Percentiles rank a stretch among this genome's conserved stretches.
Conservation (phyloP, 176 grass and related monocot species). For the Ensete ventricosum region DNA sequence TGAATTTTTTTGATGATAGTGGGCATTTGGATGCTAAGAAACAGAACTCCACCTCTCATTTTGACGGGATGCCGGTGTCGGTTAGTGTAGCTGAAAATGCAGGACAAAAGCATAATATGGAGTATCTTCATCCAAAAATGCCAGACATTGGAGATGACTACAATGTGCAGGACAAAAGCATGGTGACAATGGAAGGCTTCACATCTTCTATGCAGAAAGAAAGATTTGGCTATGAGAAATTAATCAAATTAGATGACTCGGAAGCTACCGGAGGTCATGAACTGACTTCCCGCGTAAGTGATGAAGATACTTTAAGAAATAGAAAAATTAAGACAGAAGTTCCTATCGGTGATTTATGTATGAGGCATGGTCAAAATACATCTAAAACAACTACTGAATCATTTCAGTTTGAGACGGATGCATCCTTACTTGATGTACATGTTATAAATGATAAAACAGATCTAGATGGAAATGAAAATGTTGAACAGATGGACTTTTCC, state of each 20-base stretch:
- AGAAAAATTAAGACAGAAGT: constrained; percentile 26
- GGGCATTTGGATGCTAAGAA: neutral
- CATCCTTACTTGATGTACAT: constrained; percentile 21
- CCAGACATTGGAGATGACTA: constrained; percentile 3
- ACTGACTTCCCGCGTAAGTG: neutral
- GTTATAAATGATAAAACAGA: constrained; percentile 46
- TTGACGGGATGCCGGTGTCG: neutral
- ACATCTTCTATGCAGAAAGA: constrained; percentile 20
- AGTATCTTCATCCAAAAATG: neutral
- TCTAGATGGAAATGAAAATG: constrained; percentile 6
- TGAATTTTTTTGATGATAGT: neutral
- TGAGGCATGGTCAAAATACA: constrained; percentile 5
- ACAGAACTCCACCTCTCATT: neutral
- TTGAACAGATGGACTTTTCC: constrained; percentile 13
- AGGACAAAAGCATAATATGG: neutral
- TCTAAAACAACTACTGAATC: constrained; percentile 25
- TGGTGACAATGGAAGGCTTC: constrained; percentile 32
- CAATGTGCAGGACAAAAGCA: constrained; percentile 29
- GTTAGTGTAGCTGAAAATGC: neutral
- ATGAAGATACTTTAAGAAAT: constrained; percentile 23
- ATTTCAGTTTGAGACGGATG: constrained; percentile 32
- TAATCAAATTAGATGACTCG: neutral
- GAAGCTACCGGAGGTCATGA: neutral
- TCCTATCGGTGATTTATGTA: constrained; percentile 26
- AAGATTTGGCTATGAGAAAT: constrained; percentile 13